Evolutionary conservation across 2,329 filamentous ascomycete species (phyloP), one percentile per base, ranked within the genome.

Genomic region (Ambrosiella beaveri): DNA sequence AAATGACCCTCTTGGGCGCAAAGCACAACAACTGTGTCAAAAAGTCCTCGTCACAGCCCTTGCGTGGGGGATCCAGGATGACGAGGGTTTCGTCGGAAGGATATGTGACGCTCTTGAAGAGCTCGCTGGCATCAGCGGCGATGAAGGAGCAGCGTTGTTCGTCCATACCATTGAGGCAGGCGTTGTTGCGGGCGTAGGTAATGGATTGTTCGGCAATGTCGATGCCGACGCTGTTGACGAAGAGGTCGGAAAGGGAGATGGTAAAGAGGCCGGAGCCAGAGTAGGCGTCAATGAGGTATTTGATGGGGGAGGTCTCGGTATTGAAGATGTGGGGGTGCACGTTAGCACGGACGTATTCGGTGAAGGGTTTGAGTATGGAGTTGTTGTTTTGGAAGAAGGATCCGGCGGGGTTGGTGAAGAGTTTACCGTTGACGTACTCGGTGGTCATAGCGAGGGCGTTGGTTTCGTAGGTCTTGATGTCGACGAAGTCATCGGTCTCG

Each of bases 361-460:
- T 95, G 71, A 97, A 95, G 13, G 75, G 72, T 37, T 87, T 82
- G 27, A 98, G 83, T 71, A 98, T 97, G 58, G 89, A 94, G 75
- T 97, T 97, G 78, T 98, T 98, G 77, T 98, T 98, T 68, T 98
- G 93, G 79, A 98, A 98, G 74, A 98, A 98, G 56, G 88, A 82
- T 61, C 90, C 90, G 9, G 93, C 93, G 2, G 86, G 88, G 73
- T 95, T 97, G 68, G 84, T 84, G 73, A 98, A 95, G 66, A 83
- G 75, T 73, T 85, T 93, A 69, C 82, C 73, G 66, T 85, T 88
- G 62, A 98, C 80, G 71, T 94, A 96, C 70, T 98, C 93, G 37
- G 86, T 90, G 2, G 86, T 84, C 55, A 78, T 86, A 63, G 79
- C 85, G 63, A 91, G 95, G 68, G 82, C 80, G 71, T 96, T 83